A percentile compares a stretch with the other conserved stretches of the same genome.
phyloP scores from a whole-genome alignment of 345 rosid species.

The Aethionema arabicum region DNA sequence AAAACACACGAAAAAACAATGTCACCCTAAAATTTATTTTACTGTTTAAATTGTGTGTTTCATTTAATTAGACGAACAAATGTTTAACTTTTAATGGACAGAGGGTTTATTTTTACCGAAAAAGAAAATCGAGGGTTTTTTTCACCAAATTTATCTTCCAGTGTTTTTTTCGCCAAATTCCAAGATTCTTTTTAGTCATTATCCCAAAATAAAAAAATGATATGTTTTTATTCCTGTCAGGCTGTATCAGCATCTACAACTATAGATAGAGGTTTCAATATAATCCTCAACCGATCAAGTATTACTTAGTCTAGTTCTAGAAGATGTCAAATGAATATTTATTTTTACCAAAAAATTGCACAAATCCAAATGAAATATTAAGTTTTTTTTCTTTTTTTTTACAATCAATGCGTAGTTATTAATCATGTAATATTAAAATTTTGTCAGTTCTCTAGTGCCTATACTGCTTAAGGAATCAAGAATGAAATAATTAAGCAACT shows the following conservation, averaged over 20 bases:
- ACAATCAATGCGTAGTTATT: conserved; percentile 1
- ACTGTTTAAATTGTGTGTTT: no score
- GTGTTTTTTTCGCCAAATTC: no score
- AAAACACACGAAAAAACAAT: no score
- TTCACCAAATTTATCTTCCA: no score
- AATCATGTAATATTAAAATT: conserved; percentile 14
- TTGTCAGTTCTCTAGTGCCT: conserved; percentile 4
- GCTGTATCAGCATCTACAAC: conserved; percentile 19
- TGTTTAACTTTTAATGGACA: no score
- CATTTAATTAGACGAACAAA: no score
- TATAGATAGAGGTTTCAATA: conserved; percentile 13
- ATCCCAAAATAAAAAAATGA: no score
- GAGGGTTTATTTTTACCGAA: no score
- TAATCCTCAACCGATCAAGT: conserved; percentile 16
- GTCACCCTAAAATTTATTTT: no score
- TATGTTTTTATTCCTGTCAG: conserved; percentile 8
- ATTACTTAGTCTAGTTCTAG: conserved; percentile 13
- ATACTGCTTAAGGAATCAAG: conserved; percentile 29
- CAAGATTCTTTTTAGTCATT: no score
- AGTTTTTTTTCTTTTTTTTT: no score
- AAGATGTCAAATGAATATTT: conserved; percentile 20
- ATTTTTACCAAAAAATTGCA: conserved; percentile 11
- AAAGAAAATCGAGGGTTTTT: no score
- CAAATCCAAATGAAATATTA: background rate
- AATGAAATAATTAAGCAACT: conserved; percentile 25